Evolutionary conservation across 2,329 filamentous ascomycete genomes (phyloP).

Genomic region (Emmonsiellopsis sp.): DNA sequence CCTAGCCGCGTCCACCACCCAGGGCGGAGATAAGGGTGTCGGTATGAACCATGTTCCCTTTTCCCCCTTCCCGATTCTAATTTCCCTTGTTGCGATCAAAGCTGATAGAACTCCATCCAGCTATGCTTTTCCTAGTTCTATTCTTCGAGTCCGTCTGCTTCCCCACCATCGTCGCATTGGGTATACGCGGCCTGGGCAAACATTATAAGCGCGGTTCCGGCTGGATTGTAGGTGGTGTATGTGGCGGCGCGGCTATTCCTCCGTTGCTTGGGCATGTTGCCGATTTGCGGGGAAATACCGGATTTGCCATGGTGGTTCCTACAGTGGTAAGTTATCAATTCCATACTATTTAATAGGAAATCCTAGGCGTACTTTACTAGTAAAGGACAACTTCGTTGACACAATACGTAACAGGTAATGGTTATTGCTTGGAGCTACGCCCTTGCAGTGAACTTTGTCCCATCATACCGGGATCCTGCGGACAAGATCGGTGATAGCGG

Average conservation of each 20-base stretch:
- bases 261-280: conserved; percentile 61
- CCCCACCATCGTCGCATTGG: conserved; percentile 71
- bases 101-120: conserved; percentile 24
- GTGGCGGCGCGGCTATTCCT: conserved; percentile 65
- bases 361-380: conserved; percentile 5
- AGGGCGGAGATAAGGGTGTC: conserved; percentile 40
- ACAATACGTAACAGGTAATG: conserved; percentile 38
- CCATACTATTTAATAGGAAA: not conserved
- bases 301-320: conserved; percentile 59
- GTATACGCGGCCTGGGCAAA: conserved; percentile 62
- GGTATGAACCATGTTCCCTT: conserved; percentile 13
- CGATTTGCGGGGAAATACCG: conserved; percentile 53
- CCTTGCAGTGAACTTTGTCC: conserved; percentile 57
- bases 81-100: not conserved
- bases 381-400: not conserved
- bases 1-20: conserved; percentile 41
- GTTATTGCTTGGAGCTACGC: conserved; percentile 49
- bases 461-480: conserved; percentile 53
- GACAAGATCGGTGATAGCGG: conserved; percentile 42
- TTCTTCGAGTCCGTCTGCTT: conserved; percentile 79
- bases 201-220: conserved; percentile 62
- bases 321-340: conserved; percentile 33
- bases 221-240: conserved; percentile 62
- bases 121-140: conserved; percentile 59
- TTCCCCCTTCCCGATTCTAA: not conserved